A percentile compares a stretch with the other conserved stretches of the same genome.
Conservation (phyloP, 306 rosid species). For the Gynostemma pentaphyllum region DNA sequence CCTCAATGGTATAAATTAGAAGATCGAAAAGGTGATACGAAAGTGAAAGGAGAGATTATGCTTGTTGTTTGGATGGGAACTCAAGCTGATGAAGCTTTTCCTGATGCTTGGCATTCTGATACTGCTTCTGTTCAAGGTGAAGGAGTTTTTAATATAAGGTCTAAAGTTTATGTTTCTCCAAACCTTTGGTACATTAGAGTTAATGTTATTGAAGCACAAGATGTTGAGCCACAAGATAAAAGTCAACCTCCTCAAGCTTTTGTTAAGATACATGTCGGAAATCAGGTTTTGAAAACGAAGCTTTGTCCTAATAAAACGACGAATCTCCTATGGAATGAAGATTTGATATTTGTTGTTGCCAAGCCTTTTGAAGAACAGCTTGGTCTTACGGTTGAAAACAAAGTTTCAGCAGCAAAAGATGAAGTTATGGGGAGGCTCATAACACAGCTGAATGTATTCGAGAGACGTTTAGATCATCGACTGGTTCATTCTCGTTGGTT, state of each 20-base stretch:
- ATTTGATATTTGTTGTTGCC: constrained; percentile 65
- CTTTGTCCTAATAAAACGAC: constrained; percentile 36
- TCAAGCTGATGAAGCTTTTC: constrained; percentile 80
- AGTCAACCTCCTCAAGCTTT: constrained; percentile 52
- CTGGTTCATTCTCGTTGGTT: constrained; percentile 54
- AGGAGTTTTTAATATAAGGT: constrained; percentile 51
- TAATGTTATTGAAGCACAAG: constrained; percentile 77
- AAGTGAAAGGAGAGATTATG: constrained; percentile 63
- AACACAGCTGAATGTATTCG: constrained; percentile 35
- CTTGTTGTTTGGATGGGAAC: constrained; percentile 90
- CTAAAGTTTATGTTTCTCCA: constrained; percentile 77
- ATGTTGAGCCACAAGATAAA: constrained; percentile 45
- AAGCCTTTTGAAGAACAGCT: constrained; percentile 76
- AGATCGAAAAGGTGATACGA: constrained; percentile 24
- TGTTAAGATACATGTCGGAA: constrained; percentile 61
- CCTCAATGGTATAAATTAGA: constrained; percentile 76
- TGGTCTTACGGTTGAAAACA: constrained; percentile 45
- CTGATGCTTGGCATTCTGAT: constrained; percentile 77
- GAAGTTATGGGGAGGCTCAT: constrained; percentile 34
- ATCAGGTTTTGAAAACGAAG: constrained; percentile 60
- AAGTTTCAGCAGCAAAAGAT: constrained; percentile 37
- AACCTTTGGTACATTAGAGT: constrained; percentile 74
- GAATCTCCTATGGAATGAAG: constrained; percentile 69
- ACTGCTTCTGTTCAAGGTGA: constrained; percentile 53
- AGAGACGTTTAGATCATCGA: constrained; percentile 62